These are phyloP conservation scores for Postia placenta DNA, from an alignment of 768 basidiomycete genomes.

Conservation along the genomic window DNA sequence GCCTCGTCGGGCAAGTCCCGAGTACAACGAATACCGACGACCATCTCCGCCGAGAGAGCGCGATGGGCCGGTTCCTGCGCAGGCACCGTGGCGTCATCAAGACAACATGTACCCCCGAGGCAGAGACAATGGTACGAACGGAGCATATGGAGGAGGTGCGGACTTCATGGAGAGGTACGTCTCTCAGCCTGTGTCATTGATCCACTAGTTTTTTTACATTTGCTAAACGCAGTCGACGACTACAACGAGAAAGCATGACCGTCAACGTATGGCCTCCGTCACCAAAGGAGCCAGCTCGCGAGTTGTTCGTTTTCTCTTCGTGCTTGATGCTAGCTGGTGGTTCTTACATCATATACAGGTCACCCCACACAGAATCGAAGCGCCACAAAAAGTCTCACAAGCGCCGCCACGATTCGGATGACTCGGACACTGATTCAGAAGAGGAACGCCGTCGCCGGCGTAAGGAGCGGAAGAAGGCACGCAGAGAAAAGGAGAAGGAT, in stretches of 20 bases:
- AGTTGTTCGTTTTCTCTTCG: constrained; percentile 35
- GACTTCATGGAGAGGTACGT: constrained; percentile 70
- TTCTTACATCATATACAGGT: constrained; percentile 17
- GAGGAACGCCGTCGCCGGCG: constrained; percentile 51
- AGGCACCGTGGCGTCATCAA: constrained; percentile 39
- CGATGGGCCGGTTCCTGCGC: constrained; percentile 10
- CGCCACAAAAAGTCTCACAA: constrained; percentile 52
- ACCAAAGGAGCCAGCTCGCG: constrained; percentile 60
- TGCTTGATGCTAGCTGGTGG: neutral
- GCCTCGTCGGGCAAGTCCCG: constrained; percentile 30
- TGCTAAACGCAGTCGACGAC: constrained; percentile 50
- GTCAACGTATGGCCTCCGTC: constrained; percentile 79
- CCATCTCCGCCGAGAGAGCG: constrained; percentile 27
- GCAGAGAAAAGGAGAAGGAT: constrained; percentile 38
- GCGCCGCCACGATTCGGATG: constrained; percentile 43
- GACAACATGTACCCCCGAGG: constrained; percentile 55
- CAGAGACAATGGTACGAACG: constrained; percentile 24
- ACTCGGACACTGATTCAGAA: constrained; percentile 41
- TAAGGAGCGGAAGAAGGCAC: constrained; percentile 54
- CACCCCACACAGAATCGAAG: constrained; percentile 45
- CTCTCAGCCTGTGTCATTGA: neutral
- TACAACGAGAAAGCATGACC: constrained; percentile 52
- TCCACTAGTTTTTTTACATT: neutral
- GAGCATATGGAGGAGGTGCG: constrained; percentile 28
- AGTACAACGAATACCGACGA: constrained; percentile 20